phyloP scores from a whole-genome alignment of 2,329 filamentous ascomycete species.

The Metarhizium brunneum region DNA sequence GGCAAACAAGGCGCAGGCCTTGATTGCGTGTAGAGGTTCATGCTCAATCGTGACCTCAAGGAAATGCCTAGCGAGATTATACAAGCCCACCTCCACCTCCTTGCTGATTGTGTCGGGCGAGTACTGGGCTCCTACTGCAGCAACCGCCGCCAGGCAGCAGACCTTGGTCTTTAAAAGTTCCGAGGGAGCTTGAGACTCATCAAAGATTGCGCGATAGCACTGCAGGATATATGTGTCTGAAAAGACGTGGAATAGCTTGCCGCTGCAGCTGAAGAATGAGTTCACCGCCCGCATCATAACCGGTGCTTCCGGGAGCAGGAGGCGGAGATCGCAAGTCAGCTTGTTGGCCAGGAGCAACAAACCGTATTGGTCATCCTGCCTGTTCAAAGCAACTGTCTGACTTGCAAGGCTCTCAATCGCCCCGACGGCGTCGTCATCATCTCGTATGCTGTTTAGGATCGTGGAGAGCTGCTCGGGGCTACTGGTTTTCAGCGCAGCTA shows the following conservation, averaged over 20 bases:
- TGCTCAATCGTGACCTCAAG: constrained; percentile 6
- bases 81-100: constrained; percentile 3
- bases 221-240: background rate
- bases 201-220: background rate
- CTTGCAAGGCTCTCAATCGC: background rate
- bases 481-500: background rate
- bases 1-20: constrained; percentile 7
- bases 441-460: background rate
- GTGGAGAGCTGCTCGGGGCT: background rate
- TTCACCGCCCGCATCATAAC: constrained; percentile 1
- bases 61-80: constrained; percentile 5
- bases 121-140: constrained; percentile 8
- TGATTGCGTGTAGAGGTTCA: constrained; percentile 5
- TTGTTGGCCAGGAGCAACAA: background rate
- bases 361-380: background rate
- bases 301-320: background rate
- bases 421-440: background rate
- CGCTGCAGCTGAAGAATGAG: constrained; percentile 7
- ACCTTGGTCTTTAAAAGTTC: constrained; percentile 1
- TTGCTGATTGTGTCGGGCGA: background rate
- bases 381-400: background rate
- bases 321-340: background rate
- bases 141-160: constrained; percentile 4
- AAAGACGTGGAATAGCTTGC: constrained; percentile 9
- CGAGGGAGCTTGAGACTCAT: background rate